Base-by-base conservation (phyloP, 1,284 basidiomycete genomes). In the Tilletia caries region DNA sequence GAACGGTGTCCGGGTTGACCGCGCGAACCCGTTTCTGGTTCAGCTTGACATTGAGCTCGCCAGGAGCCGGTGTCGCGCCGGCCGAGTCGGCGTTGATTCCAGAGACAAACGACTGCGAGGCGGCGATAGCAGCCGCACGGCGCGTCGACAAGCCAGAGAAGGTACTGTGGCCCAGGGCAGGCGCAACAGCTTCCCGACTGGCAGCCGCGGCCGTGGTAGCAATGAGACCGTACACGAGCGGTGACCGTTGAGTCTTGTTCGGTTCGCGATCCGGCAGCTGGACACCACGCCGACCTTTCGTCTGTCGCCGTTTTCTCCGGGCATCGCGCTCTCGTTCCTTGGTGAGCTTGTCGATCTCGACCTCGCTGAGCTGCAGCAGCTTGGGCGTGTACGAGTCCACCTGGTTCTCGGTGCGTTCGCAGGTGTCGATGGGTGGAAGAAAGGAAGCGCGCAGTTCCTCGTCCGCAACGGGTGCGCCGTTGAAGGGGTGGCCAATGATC, bases 261-360 rank as follows among this genome's bases (percentile, higher is more conserved):
- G 93, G 91, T 75, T 98, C 95, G 67, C 95, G 90, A 81, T 98
- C 96, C 0, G 95, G 94, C 18, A 98, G 86, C 1, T 89, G 89
- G 72, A 96, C 87, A n/a, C 93, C 94, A 64, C 95, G 87, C 67
- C 94, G 87, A 15, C 92, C 93, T 71, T 95, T 89, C 0, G 92
- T 93, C 76, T 92, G 91, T 64, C 94, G 88, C 72, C 87, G 86
- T 84, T 95, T 92, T 72, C 92, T 88, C 54, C 93, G 89, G 73
- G 92, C 88, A 76, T 98, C 93, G 84, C 92, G 92, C 84, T 97
- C 95, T 67, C 93, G 88, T 76, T 98, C 95, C 82, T 91, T 91
- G 84, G 98, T 95, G 77, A 90, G 90, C 72, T 93, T 91, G 67
- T 80, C 74, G 69, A 97, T 88, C 75, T 97, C 94, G 75, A 91